Percentiles rank a stretch among this genome's conserved stretches.
Evolutionary conservation across 1,284 basidiomycete species (phyloP).

Genomic region (Papiliotrema nemorosa): DNA sequence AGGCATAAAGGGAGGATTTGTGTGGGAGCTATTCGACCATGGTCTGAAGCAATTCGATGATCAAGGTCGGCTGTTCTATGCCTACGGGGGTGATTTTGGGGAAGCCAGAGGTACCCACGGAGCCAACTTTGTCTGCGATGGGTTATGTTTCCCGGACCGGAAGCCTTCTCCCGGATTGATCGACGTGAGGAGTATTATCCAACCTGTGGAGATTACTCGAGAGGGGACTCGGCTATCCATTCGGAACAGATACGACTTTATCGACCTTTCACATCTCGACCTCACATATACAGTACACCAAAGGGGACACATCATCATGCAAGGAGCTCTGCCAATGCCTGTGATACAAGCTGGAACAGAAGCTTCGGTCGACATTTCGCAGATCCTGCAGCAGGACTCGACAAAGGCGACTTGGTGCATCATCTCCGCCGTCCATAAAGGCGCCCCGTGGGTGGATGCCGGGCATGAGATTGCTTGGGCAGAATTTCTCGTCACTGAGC

Average conservation of each 20-base stretch:
- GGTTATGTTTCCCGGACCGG: slow-evolving; percentile 23
- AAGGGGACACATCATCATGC: not conserved
- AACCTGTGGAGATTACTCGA: slow-evolving; percentile 11
- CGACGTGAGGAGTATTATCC: slow-evolving; percentile 17
- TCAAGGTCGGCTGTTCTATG: slow-evolving; percentile 13
- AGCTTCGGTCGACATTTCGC: slow-evolving; percentile 4
- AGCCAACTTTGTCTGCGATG: slow-evolving; percentile 24
- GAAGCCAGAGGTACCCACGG: slow-evolving; percentile 18
- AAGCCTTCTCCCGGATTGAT: slow-evolving; percentile 16
- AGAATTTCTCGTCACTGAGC: slow-evolving; percentile 2
- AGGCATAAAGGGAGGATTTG: slow-evolving; percentile 19
- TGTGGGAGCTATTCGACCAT: slow-evolving; percentile 33
- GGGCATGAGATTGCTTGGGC: slow-evolving; percentile 22
- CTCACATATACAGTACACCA: slow-evolving; percentile 16
- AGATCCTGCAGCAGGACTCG: not conserved
- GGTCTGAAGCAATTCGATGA: slow-evolving; percentile 9
- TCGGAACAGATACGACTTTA: slow-evolving; percentile 15
- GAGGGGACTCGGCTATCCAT: slow-evolving; percentile 3
- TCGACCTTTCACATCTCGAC: slow-evolving; percentile 5
- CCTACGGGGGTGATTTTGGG: slow-evolving; percentile 30
- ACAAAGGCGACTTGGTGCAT: not conserved
- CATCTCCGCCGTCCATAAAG: slow-evolving; percentile 6
- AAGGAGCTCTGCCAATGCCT: not conserved
- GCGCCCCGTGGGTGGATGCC: slow-evolving; percentile 10
- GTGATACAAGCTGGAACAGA: not conserved